These are phyloP conservation scores for Monosporozyma yasuniensis DNA, from an alignment of 805 yeast species.

Conservation along the genomic window DNA sequence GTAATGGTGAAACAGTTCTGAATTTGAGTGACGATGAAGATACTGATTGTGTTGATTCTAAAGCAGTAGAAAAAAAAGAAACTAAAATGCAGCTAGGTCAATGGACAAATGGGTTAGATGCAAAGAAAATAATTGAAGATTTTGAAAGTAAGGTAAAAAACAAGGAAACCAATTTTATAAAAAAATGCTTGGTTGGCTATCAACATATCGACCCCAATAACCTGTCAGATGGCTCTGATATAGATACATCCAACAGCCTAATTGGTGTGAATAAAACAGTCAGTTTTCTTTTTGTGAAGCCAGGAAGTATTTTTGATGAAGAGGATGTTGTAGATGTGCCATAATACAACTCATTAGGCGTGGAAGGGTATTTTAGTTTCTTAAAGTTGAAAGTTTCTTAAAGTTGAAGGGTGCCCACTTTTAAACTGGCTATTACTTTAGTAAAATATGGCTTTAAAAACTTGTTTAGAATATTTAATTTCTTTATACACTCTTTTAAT, in stretches of 20 bases:
- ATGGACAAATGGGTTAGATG: constrained; percentile 53
- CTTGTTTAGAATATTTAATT: too few species aligned
- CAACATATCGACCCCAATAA: constrained; percentile 49
- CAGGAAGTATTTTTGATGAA: constrained; percentile 8
- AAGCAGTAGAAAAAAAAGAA: constrained; percentile 7
- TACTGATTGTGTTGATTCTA: constrained; percentile 4
- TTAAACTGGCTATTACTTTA: too few species aligned
- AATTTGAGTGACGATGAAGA: constrained; percentile 1
- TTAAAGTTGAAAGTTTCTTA: too few species aligned
- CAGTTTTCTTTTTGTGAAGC: constrained; percentile 23
- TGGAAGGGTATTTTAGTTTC: too few species aligned
- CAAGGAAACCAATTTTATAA: constrained; percentile 37
- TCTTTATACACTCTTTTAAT: too few species aligned
- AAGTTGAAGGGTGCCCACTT: too few species aligned
- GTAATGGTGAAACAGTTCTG: constrained; percentile 38
- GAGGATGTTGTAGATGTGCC: not conserved
- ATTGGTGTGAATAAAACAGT: constrained; percentile 9
- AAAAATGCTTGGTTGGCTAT: constrained; percentile 53
- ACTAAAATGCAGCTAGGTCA: constrained; percentile 14
- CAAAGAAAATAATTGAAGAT: constrained; percentile 19
- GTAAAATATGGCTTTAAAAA: too few species aligned
- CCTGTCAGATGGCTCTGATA: constrained; percentile 11
- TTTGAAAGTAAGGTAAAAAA: constrained; percentile 14
- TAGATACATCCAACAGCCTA: constrained; percentile 14
- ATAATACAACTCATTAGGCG: too few species aligned